Base-by-base conservation (phyloP, 2,329 filamentous ascomycete species). In the Talaromyces islandicus region DNA sequence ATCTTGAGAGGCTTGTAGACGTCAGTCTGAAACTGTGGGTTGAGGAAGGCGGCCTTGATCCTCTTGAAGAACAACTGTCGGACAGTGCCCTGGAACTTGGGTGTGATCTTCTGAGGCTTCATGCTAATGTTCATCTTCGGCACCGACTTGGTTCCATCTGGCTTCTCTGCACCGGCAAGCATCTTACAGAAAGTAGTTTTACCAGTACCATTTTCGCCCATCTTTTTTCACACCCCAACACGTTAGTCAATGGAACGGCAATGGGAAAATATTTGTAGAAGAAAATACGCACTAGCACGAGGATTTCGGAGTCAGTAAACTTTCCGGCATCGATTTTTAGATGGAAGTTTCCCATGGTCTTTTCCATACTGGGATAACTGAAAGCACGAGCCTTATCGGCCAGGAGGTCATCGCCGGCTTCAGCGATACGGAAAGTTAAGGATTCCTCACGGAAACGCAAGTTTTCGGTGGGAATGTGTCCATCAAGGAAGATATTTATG, bases 91-190 rank as follows among this genome's bases (percentile, higher is more conserved):
- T 92, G 88, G 74, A 96, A 99, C 78, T 97, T 99, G 73, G 94
- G 94, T 2, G 92, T 99, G 71, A 99, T 99, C 71, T 95, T 99
- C 81, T 99, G 94, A 21, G 95, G 95, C 84, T 99, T 99, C 92
- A 97, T 95, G 81, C 88, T 92, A 75, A 99, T 96, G 80, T 90
- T 92, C 92, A 99, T 96, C 67, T 90, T 86, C 17, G 94, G 94
- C 17, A 99, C 85, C 69, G 86, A 86, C 69, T 85, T 81, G 65
- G 82, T 86, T 68, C 85, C 86, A 69, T 99, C 95, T 9, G 95
- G 94, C 80, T 97, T 93, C 68, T 96, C 84, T 43, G 90, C 91
- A 73, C 95, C 95, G 60, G 94, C 94, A 66, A 99, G 83, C 80
- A 99, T 89, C 73, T 89, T 91, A 83, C 93, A 97, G 84, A 99